A percentile compares a stretch with the other conserved stretches of the same genome.
phyloP scores from a whole-genome alignment of 495 filamentous ascomycete genomes.

The Podospora comata region DNA sequence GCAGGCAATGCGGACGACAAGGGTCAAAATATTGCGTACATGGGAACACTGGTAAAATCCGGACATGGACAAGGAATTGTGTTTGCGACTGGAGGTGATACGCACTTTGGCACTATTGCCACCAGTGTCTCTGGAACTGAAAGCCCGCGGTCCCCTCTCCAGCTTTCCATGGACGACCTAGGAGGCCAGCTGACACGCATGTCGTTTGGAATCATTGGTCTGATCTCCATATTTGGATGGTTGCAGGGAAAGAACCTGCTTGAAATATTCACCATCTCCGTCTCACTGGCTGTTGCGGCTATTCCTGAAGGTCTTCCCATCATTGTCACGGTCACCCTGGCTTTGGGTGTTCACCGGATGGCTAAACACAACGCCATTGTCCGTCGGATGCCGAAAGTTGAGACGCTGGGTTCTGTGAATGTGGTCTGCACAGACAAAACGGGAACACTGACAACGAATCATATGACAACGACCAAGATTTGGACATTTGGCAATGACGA shows the following conservation, averaged over 20 bases:
- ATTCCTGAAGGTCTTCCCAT: slow-evolving; percentile 97
- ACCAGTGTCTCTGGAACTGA: slow-evolving; percentile 89
- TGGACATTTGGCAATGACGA: slow-evolving; percentile 79
- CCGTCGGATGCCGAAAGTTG: slow-evolving; percentile 89
- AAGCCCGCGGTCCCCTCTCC: slow-evolving; percentile 87
- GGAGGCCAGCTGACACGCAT: slow-evolving; percentile 92
- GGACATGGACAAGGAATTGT: slow-evolving; percentile 96
- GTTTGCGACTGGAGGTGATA: slow-evolving; percentile 86
- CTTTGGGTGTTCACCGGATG: slow-evolving; percentile 93
- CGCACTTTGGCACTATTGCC: slow-evolving; percentile 96
- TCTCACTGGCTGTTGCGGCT: slow-evolving; percentile 92
- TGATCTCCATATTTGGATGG: slow-evolving; percentile 87
- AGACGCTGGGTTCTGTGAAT: slow-evolving; percentile 96
- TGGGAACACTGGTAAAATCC: slow-evolving; percentile 94
- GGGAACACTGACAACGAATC: slow-evolving; percentile 86
- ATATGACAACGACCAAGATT: slow-evolving; percentile 96
- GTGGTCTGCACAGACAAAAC: slow-evolving; percentile 99
- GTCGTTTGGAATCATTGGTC: slow-evolving; percentile 88
- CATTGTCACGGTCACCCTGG: slow-evolving; percentile 95
- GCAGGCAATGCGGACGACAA: slow-evolving; percentile 27
- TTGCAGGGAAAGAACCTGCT: slow-evolving; percentile 84
- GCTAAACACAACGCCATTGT: slow-evolving; percentile 91
- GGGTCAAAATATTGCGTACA: slow-evolving; percentile 82
- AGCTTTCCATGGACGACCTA: slow-evolving; percentile 93
- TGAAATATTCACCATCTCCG: slow-evolving; percentile 96